phyloP scores from a whole-genome alignment of 495 filamentous ascomycete genomes.

The Articulospora tetracladia region DNA sequence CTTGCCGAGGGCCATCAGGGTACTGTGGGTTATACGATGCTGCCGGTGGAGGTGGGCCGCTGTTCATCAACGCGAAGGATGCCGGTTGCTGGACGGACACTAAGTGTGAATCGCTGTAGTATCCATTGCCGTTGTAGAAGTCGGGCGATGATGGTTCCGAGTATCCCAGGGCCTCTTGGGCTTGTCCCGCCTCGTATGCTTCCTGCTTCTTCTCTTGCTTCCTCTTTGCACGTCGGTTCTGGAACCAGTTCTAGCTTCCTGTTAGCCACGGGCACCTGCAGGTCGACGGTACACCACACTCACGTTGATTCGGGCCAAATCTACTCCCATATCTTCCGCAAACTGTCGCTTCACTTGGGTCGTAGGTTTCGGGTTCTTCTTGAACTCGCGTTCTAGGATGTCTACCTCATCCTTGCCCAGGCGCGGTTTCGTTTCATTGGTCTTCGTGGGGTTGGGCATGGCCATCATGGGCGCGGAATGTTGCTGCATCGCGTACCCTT shows the following conservation, averaged over 20 bases:
- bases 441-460: conserved; percentile 15
- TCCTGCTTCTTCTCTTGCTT: conserved; percentile 29
- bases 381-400: conserved; percentile 69
- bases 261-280: background rate
- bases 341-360: conserved; percentile 72
- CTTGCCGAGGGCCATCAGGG: conserved; percentile 17
- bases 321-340: conserved; percentile 67
- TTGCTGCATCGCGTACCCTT: conserved; percentile 11
- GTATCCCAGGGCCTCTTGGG: conserved; percentile 16
- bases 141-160: conserved; percentile 27
- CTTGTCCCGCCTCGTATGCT: conserved; percentile 21
- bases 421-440: conserved; percentile 54
- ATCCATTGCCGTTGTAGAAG: conserved; percentile 13
- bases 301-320: conserved; percentile 74
- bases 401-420: conserved; percentile 82
- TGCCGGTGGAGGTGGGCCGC: conserved; percentile 18
- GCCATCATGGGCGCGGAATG: conserved; percentile 8
- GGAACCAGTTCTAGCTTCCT: conserved; percentile 78
- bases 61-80: conserved; percentile 5
- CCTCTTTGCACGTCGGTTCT: conserved; percentile 61
- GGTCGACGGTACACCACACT: conserved; percentile 26
- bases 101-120: conserved; percentile 7
- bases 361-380: conserved; percentile 72
- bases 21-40: conserved; percentile 27
- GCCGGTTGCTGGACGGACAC: conserved; percentile 8